Evolutionary conservation across 495 filamentous ascomycete species (phyloP).

Genomic region (Lasiosphaeria hispida): DNA sequence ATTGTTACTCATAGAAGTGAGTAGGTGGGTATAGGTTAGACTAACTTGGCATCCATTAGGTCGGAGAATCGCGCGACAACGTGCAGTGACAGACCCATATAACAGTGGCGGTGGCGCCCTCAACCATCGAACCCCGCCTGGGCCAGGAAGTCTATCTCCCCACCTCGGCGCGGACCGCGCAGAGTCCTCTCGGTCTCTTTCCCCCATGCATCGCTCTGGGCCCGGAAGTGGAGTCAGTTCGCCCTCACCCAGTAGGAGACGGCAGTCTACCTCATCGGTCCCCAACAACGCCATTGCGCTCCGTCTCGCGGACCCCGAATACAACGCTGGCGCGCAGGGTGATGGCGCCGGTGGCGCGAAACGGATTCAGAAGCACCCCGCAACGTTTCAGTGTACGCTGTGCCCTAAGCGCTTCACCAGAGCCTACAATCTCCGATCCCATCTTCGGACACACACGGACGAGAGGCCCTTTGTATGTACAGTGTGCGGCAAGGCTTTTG

Average conservation of each 20-base stretch:
- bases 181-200: conserved; percentile 62
- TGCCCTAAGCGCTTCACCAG: conserved; percentile 87
- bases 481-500: conserved; percentile 94
- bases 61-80: conserved; percentile 54
- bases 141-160: conserved; percentile 42
- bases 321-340: conserved; percentile 55
- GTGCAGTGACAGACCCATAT: conserved; percentile 74
- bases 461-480: conserved; percentile 93
- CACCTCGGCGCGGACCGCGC: conserved; percentile 45
- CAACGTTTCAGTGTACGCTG: conserved; percentile 81
- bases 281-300: conserved; percentile 90
- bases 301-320: conserved; percentile 82
- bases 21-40: too few species aligned
- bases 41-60: conserved; percentile 31
- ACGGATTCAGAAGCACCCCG: conserved; percentile 91
- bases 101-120: conserved; percentile 43
- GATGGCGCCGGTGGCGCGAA: conserved; percentile 53
- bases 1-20: background rate
- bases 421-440: conserved; percentile 88
- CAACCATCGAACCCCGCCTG: conserved; percentile 36
- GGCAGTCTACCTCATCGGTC: conserved; percentile 85
- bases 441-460: conserved; percentile 88
- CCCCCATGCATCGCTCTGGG: conserved; percentile 60
- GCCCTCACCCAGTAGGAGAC: conserved; percentile 63
- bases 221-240: conserved; percentile 30